A percentile compares a stretch with the other conserved stretches of the same genome.
Conservation (phyloP, 331 rosid species). For the Prunus yedoensis region DNA sequence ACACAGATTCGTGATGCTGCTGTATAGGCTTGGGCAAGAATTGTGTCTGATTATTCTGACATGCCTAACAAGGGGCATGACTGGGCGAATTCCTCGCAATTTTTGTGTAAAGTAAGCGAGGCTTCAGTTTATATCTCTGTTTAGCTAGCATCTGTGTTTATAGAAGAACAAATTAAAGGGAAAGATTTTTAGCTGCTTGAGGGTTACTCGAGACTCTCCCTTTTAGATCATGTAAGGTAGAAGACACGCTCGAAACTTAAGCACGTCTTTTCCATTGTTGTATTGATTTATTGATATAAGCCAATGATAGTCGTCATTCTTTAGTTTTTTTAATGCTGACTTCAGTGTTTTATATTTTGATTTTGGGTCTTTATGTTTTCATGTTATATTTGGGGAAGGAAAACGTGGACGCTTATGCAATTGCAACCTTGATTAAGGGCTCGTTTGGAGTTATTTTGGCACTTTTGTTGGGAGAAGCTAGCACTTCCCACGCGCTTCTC, state of each 20-base stretch:
- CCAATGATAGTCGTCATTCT: slow-evolving; percentile 21
- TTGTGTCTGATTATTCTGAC: background rate
- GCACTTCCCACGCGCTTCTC: rapidly evolving
- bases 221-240: background rate
- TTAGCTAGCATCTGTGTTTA: slow-evolving; percentile 9
- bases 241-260: background rate
- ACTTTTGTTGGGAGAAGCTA: too few relatives aligned
- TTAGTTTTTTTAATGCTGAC: background rate
- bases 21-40: slow-evolving; percentile 19
- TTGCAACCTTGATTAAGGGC: too few relatives aligned
- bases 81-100: background rate
- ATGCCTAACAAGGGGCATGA: background rate
- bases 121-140: slow-evolving; percentile 17
- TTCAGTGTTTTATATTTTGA: background rate
- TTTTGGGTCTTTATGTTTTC: background rate
- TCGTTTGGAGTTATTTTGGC: too few relatives aligned
- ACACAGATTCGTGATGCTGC: background rate
- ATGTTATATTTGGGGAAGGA: too few relatives aligned
- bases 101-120: slow-evolving; percentile 36
- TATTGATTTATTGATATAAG: slow-evolving; percentile 31
- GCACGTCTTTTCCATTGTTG: slow-evolving; percentile 15
- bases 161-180: slow-evolving; percentile 2
- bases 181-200: background rate
- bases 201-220: background rate
- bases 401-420: too few relatives aligned